Evolutionary conservation across 257 asterid species (phyloP).

Genomic region (Penstemon davidsonii): DNA sequence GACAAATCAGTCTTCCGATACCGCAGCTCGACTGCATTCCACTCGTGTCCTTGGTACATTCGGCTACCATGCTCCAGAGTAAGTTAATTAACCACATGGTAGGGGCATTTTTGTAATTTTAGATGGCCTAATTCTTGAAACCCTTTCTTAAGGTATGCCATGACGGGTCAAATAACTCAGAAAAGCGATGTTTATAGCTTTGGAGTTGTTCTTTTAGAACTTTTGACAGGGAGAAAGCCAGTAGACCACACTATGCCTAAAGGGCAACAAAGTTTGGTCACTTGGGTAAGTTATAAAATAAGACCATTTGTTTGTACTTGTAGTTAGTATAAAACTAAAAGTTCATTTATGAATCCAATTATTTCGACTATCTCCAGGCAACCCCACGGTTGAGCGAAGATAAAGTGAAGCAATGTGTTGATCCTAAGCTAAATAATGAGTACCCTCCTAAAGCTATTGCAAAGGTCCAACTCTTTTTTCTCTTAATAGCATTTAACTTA

Average conservation of each 20-base stretch:
- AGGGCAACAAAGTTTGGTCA: conserved; percentile 89
- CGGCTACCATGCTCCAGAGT: conserved; percentile 96
- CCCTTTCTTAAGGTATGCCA: conserved; percentile 57
- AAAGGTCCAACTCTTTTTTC: conserved; percentile 44
- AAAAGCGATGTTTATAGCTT: conserved; percentile 89
- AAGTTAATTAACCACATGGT: conserved; percentile 21
- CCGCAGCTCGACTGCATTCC: conserved; percentile 93
- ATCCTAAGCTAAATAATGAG: conserved; percentile 70
- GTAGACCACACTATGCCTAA: conserved; percentile 97
- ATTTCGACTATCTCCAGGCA: conserved; percentile 46
- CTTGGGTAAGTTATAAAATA: conserved; percentile 53
- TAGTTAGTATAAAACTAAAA: too few relatives aligned
- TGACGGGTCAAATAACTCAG: conserved; percentile 89
- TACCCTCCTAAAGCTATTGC: conserved; percentile 86
- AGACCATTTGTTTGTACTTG: not conserved
- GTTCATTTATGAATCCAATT: not conserved
- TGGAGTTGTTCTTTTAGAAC: conserved; percentile 80
- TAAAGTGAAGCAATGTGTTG: conserved; percentile 91
- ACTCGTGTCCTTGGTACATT: conserved; percentile 91
- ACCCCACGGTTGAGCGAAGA: conserved; percentile 94
- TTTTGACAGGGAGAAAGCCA: conserved; percentile 82
- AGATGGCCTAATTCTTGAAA: not conserved
- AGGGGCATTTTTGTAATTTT: not conserved
- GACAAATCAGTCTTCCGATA: conserved; percentile 83
- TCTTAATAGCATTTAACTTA: not conserved